Conservation (phyloP, 1,139 yeast genomes). For the Candida mesenterica region DNA sequence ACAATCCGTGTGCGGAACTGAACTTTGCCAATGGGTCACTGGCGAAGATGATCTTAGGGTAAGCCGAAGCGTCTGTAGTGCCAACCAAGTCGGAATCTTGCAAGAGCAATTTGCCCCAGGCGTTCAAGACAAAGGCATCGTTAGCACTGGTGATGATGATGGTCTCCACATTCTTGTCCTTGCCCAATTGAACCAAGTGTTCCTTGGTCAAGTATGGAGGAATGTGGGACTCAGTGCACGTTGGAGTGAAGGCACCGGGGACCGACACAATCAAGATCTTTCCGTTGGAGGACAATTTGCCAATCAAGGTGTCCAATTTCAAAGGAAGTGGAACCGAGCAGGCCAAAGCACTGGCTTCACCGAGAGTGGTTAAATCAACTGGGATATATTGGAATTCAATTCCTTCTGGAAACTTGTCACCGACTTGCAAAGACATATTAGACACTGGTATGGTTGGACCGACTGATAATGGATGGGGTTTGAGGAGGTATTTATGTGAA, state of each 20-base stretch:
- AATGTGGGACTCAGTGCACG: constrained; percentile 31
- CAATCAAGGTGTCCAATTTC: constrained; percentile 23
- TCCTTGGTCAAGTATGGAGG: constrained; percentile 23
- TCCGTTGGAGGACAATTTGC: constrained; percentile 14
- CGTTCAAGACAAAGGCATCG: constrained; percentile 30
- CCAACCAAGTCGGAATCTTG: constrained; percentile 13
- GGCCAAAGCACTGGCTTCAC: constrained; percentile 20
- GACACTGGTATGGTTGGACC: not conserved
- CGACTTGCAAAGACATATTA: constrained; percentile 15
- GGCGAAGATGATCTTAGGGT: constrained; percentile 26
- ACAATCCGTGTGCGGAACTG: constrained; percentile 19
- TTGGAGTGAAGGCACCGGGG: constrained; percentile 34
- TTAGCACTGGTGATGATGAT: constrained; percentile 26
- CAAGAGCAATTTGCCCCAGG: constrained; percentile 32
- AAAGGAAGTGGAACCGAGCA: constrained; percentile 25
- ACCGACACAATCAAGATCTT: constrained; percentile 27
- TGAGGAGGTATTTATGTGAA: too few relatives aligned
- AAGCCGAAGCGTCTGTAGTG: constrained; percentile 9
- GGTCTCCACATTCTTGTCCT: constrained; percentile 20
- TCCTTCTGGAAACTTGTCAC: constrained; percentile 23
- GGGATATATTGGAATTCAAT: constrained; percentile 27
- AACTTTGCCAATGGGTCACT: constrained; percentile 27
- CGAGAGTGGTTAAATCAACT: constrained; percentile 19
- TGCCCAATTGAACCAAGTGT: constrained; percentile 20
- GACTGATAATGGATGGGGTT: too few relatives aligned